Percentiles rank a stretch among this genome's conserved stretches.
These are phyloP conservation scores for Barnettozyma hawaiiensis DNA, from an alignment of 1,139 yeast genomes.

Conservation along the genomic window DNA sequence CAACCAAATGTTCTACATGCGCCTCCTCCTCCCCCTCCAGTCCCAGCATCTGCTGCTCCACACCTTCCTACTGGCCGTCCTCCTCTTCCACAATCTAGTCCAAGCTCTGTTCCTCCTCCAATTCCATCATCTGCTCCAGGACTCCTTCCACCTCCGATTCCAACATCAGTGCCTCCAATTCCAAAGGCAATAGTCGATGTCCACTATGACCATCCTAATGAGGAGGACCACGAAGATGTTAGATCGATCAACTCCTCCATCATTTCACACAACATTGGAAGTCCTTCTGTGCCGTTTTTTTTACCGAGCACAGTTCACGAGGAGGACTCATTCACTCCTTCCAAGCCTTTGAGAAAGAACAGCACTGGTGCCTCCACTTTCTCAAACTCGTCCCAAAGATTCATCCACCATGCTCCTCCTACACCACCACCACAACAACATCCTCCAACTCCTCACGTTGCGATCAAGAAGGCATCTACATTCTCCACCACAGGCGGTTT, in stretches of 20 bases:
- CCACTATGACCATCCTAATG: not conserved
- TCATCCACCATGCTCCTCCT: conserved; percentile 10
- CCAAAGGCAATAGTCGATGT: conserved; percentile 3
- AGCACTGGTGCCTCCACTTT: conserved; percentile 5
- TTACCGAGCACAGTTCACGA: not conserved
- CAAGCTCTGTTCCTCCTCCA: conserved; percentile 3
- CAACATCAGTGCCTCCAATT: conserved; percentile 10
- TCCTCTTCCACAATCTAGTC: conserved; percentile 14
- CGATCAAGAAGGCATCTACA: conserved; percentile 20
- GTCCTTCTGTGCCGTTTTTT: not conserved
- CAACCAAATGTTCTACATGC: conserved; percentile 5
- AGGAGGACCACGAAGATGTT: conserved; percentile 5
- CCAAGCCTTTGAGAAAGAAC: conserved; percentile 4
- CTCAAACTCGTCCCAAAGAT: conserved; percentile 1
- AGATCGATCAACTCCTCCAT: conserved; percentile 11
- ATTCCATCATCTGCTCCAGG: conserved; percentile 5
- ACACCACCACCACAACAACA: conserved; percentile 12
- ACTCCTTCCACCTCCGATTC: conserved; percentile 8
- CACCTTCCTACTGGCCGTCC: conserved; percentile 15
- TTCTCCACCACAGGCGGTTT: conserved; percentile 16
- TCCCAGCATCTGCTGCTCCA: conserved; percentile 10
- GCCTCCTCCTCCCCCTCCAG: conserved; percentile 13
- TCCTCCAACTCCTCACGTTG: conserved; percentile 7
- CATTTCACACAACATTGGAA: conserved; percentile 4
- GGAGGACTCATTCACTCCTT: conserved; percentile 5